Base-by-base conservation (phyloP, 176 grass and related monocot species). In the Tuctoria greenei region DNA sequence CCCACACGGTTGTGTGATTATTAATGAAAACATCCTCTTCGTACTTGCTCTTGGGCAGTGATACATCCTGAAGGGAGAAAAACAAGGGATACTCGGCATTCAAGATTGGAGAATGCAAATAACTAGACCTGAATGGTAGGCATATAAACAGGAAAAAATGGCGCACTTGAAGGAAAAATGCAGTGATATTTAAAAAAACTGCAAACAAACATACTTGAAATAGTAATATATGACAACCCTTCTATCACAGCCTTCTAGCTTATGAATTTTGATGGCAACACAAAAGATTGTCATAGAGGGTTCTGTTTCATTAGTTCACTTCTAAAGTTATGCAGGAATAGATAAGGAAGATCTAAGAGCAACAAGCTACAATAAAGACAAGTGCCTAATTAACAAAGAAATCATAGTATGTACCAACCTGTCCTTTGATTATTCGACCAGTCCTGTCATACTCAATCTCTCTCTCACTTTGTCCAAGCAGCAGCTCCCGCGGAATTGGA, bases 401-500 rank as follows among this genome's bases (percentile, higher is more conserved):
- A 6, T 0, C 39, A 0, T 67, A 78, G 40, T 16, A 11, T 55
- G 27, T 51, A 68, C 69, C 35, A 83, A 94, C 91, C 84, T 98
- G 91, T 64, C 91, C 91, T 79, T 90, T 98, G 56, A 94, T 98
- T 73, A 98, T 93, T 69, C 95, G 82, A 57, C 91, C 91, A 82
- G 91, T 84, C 17, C 89, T 76, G 59, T 98, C 91, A 79, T 94
- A 98, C 66, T 98, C 95, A 18, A 98, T 86, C 82, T 98, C 95
- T 70, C 72, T 92, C 28, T 98, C 91, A 69, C 89, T 94, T 78
- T 94, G 95, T n/a, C 95, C 95, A 67, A 98, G 95, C 54, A 98
- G 91, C 61, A 98, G 84, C 70, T 98, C 95, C 36, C 82, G 81
- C 40, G 95, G 87, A 17, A 94, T 86, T 24, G 78, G 54, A 69